phyloP scores from a whole-genome alignment of 805 yeast species.

The Saccharomycopsis capsularis region DNA sequence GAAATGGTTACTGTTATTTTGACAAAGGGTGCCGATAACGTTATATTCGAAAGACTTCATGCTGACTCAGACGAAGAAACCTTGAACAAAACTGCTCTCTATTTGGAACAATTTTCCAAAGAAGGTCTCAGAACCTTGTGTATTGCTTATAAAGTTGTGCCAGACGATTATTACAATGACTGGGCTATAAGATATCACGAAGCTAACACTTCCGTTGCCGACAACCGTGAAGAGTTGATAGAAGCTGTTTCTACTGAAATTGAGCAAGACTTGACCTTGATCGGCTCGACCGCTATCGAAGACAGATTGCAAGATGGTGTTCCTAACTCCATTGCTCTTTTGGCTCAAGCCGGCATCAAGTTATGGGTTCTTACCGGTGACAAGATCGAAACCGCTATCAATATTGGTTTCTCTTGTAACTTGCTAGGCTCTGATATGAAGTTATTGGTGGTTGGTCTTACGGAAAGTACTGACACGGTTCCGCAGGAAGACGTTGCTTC shows the following conservation, averaged over 20 bases:
- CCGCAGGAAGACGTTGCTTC: constrained; percentile 22
- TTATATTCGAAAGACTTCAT: constrained; percentile 45
- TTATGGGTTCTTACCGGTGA: constrained; percentile 83
- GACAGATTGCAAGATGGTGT: constrained; percentile 75
- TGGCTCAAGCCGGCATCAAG: constrained; percentile 69
- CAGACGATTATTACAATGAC: constrained; percentile 36
- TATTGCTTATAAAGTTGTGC: constrained; percentile 51
- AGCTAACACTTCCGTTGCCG: constrained; percentile 50
- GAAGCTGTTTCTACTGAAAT: constrained; percentile 51
- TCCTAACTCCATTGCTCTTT: constrained; percentile 60
- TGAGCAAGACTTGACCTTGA: constrained; percentile 47
- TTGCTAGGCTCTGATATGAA: constrained; percentile 63
- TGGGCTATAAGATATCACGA: constrained; percentile 53
- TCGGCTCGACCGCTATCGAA: constrained; percentile 81
- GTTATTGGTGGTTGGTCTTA: constrained; percentile 52
- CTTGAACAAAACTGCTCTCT: constrained; percentile 50
- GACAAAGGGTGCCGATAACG: constrained; percentile 73
- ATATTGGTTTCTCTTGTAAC: constrained; percentile 75
- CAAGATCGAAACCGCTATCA: constrained; percentile 76
- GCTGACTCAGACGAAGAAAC: constrained; percentile 36
- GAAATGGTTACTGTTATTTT: constrained; percentile 38
- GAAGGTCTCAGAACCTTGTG: constrained; percentile 77
- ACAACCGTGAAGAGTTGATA: constrained; percentile 50
- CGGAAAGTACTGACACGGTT: constrained; percentile 31
- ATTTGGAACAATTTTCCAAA: constrained; percentile 61